Evolutionary conservation across 164 flowering plant genomes (phyloP), one percentile per base, ranked within the genome.

Genomic region (Hamamelis virginiana): DNA sequence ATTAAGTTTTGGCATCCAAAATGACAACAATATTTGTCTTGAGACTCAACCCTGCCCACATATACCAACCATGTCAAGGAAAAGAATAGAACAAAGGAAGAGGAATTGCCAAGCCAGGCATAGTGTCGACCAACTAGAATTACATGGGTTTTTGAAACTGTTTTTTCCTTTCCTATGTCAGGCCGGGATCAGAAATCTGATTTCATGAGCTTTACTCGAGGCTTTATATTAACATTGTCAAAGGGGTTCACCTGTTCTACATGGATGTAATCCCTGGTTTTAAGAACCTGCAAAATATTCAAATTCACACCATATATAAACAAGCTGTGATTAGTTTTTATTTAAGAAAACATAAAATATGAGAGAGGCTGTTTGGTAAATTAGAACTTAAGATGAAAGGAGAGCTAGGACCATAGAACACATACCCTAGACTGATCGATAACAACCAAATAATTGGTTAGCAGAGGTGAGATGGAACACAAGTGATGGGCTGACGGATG

Each of bases 181-280:
- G 38, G n/a, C n/a, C n/a, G n/a, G 55, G 53, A 78, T 92, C 86
- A 92, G 75, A 91, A 87, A 50, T 83, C 85, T 26, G 96, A 83
- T 67, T 95, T 95, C 88, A 87, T 76, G 44, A 95, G 89, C 89
- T 83, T 88, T 61, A 62, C 77, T 67, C 82, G 80, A 21, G 99
- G 90, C 77, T 77, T 83, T 68, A 95, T 76, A 41, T 66, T 72
- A 50, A 95, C 81, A 72, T 78, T 81, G 45, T 76, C 82, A 41
- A 84, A 89, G 48, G 99, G 84, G 44, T 33, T 67, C 38, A 48
- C 75, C 80, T 95, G 97, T 65, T 95, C 96, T 12, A 92, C 97
- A 69, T 92, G 90, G 59, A 95, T 74, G 79, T 88, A 95, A 70
- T 95, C 97, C 77, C 78, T 85, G 43, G 99, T 91, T 72, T 92